These are phyloP conservation scores for Mantamonas sphyraenae DNA, from an alignment of 78 protist species.

Conservation along the genomic window DNA sequence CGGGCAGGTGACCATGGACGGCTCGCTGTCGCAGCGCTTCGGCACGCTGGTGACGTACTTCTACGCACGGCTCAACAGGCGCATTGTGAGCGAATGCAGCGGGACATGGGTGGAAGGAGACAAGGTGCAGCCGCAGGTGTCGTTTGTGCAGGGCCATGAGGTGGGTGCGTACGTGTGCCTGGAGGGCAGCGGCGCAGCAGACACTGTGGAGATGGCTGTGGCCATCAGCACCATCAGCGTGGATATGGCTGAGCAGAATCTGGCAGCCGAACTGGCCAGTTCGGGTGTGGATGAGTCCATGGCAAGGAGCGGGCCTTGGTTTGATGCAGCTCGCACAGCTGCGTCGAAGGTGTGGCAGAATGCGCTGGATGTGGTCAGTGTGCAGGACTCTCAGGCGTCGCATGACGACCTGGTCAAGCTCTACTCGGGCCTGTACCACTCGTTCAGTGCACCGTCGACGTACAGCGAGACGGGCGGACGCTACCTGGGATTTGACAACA, in stretches of 20 bases:
- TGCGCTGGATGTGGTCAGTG: background rate
- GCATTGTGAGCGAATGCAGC: no score
- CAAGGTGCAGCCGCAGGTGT: no score
- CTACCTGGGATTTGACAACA: conserved; percentile 9
- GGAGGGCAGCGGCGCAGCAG: no score
- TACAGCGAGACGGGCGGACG: conserved; percentile 6
- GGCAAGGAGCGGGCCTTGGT: no score
- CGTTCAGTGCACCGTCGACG: background rate
- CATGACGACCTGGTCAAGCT: background rate
- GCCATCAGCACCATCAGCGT: background rate
- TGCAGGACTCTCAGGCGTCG: background rate
- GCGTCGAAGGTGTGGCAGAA: background rate
- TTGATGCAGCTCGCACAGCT: background rate
- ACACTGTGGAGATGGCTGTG: background rate
- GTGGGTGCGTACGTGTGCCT: no score
- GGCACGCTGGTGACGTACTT: background rate
- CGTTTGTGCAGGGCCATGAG: no score
- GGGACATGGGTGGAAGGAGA: no score
- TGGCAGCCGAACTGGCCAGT: background rate
- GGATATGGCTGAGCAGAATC: background rate
- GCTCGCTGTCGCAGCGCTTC: background rate
- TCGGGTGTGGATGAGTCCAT: no score
- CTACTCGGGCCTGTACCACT: conserved; percentile 1
- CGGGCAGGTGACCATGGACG: background rate
- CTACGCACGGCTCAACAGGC: background rate